These are phyloP conservation scores for Tolypocladium ophioglossoides DNA, from an alignment of 2,329 filamentous ascomycete genomes.

Conservation along the genomic window DNA sequence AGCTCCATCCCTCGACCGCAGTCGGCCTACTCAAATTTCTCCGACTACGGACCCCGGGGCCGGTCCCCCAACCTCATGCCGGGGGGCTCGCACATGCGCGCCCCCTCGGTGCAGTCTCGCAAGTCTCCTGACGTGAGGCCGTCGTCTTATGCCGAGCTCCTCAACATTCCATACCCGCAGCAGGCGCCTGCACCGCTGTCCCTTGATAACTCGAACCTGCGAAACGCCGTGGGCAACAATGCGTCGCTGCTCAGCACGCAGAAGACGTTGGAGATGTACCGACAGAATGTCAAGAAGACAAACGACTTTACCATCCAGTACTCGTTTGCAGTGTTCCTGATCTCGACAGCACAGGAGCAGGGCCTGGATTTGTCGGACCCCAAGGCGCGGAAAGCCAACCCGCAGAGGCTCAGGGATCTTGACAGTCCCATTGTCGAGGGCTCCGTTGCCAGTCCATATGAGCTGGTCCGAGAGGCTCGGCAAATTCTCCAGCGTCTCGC, in stretches of 20 bases:
- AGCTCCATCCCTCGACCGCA: conserved; percentile 56
- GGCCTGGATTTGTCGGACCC: conserved; percentile 43
- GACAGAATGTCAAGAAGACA: conserved; percentile 94
- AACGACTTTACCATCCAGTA: conserved; percentile 86
- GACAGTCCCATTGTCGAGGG: conserved; percentile 36
- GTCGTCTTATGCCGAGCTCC: conserved; percentile 46
- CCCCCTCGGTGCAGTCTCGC: conserved; percentile 38
- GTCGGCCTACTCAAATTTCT: conserved; percentile 66
- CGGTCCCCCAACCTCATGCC: conserved; percentile 43
- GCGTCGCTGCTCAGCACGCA: conserved; percentile 83
- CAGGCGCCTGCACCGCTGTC: conserved; percentile 55
- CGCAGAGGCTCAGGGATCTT: conserved; percentile 34
- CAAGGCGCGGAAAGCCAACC: conserved; percentile 32
- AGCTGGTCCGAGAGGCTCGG: conserved; percentile 77
- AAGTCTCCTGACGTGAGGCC: conserved; percentile 45
- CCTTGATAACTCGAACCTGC: conserved; percentile 73
- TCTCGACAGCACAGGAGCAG: conserved; percentile 77
- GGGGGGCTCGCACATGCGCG: conserved; percentile 31
- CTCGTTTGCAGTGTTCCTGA: conserved; percentile 90
- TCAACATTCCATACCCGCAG: conserved; percentile 69
- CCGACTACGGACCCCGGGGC: conserved; percentile 55
- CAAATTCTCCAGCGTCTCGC: conserved; percentile 78
- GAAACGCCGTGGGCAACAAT: conserved; percentile 73
- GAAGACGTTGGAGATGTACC: conserved; percentile 96
- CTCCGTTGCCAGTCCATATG: conserved; percentile 43